Evolutionary conservation across 208 protist species (phyloP).

Genomic region (Borovskyia barvae): DNA sequence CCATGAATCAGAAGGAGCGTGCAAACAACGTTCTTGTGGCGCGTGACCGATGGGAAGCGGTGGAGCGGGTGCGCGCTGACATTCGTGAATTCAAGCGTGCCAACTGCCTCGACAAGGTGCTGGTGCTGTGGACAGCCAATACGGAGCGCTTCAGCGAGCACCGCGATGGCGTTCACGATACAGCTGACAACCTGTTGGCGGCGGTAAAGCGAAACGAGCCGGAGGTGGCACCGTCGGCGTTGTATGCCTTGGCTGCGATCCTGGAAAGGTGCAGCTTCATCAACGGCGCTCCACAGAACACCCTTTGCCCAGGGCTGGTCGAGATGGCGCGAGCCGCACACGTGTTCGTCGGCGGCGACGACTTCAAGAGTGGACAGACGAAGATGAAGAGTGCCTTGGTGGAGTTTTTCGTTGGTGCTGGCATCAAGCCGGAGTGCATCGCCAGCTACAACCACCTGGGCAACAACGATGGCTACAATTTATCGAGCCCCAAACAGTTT

Average conservation of each 20-base stretch:
- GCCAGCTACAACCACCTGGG: slow-evolving; percentile 96
- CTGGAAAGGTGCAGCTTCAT: slow-evolving; percentile 97
- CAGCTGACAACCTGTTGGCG: slow-evolving; percentile 93
- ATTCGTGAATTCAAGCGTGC: slow-evolving; percentile 90
- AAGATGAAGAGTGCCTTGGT: slow-evolving; percentile 99
- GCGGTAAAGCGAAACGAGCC: slow-evolving; percentile 83
- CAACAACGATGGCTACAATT: slow-evolving; percentile 99
- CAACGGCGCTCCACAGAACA: slow-evolving; percentile 99
- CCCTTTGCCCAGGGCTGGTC: slow-evolving; percentile 95
- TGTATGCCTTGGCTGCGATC: slow-evolving; percentile 97
- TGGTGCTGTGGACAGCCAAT: slow-evolving; percentile 99
- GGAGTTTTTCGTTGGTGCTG: slow-evolving; percentile 97
- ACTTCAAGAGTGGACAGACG: slow-evolving; percentile 99
- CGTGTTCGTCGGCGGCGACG: slow-evolving; percentile 97
- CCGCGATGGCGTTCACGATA: slow-evolving; percentile 94
- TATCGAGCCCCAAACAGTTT: slow-evolving; percentile 95
- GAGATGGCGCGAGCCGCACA: slow-evolving; percentile 90
- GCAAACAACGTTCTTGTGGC: slow-evolving; percentile 96
- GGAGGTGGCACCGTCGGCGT: slow-evolving; percentile 95
- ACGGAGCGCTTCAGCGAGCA: slow-evolving; percentile 97
- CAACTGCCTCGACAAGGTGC: slow-evolving; percentile 95
- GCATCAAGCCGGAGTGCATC: slow-evolving; percentile 84
- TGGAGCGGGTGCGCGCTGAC: slow-evolving; percentile 94
- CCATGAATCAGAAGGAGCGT: slow-evolving; percentile 96
- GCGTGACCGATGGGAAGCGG: slow-evolving; percentile 87